phyloP scores from a whole-genome alignment of 1,284 basidiomycete genomes.

The Leccinum griseonigrum region DNA sequence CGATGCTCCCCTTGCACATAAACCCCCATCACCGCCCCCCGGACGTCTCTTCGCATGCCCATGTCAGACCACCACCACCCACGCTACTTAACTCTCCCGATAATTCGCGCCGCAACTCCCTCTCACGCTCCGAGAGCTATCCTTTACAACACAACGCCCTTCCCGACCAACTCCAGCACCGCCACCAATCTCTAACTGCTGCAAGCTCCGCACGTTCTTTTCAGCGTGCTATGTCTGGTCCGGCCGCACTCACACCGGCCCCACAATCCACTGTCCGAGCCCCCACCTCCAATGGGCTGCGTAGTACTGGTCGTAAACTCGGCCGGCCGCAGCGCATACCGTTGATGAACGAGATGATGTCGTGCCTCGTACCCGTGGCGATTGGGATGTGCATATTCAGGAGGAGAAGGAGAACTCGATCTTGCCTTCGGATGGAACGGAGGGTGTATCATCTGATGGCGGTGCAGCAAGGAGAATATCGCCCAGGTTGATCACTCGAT shows the following conservation, averaged over 20 bases:
- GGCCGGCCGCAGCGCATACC: slow-evolving; percentile 42
- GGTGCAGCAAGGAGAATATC: slow-evolving; percentile 23
- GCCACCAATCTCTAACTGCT: slow-evolving; percentile 19
- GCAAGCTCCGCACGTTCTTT: slow-evolving; percentile 44
- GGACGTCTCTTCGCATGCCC: slow-evolving; percentile 19
- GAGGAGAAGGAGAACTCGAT: slow-evolving; percentile 35
- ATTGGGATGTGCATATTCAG: slow-evolving; percentile 29
- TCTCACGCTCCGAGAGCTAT: slow-evolving; percentile 66
- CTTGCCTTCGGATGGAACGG: slow-evolving; percentile 23
- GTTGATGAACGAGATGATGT: slow-evolving; percentile 38
- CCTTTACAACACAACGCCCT: slow-evolving; percentile 23
- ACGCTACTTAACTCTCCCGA: slow-evolving; percentile 38
- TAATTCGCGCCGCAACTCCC: slow-evolving; percentile 42
- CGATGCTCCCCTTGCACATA: slow-evolving; percentile 21
- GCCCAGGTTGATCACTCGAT: slow-evolving; percentile 29
- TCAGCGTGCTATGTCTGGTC: slow-evolving; percentile 60
- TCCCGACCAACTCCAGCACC: slow-evolving; percentile 26
- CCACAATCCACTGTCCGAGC: slow-evolving; percentile 26
- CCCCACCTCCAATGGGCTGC: slow-evolving; percentile 32
- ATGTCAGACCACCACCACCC: slow-evolving; percentile 33
- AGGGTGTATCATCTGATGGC: slow-evolving; percentile 26
- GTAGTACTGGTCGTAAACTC: slow-evolving; percentile 36
- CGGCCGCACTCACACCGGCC: slow-evolving; percentile 38
- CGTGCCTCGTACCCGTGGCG: slow-evolving; percentile 23
- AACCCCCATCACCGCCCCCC: slow-evolving; percentile 26